A percentile compares a stretch with the other conserved stretches of the same genome.
Evolutionary conservation across 345 rosid species (phyloP).

Genomic region (Nasturtium officinale): DNA sequence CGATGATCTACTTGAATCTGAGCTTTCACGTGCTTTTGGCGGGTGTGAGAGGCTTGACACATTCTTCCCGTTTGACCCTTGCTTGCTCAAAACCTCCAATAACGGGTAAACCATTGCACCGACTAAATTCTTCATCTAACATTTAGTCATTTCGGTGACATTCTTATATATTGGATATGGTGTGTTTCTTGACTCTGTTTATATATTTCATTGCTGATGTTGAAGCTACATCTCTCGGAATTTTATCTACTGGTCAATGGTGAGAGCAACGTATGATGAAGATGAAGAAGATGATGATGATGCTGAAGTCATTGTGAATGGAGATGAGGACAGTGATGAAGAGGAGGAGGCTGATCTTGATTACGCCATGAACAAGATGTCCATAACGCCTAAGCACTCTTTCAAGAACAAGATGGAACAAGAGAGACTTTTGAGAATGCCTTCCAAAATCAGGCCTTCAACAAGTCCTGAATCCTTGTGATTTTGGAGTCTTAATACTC

Average conservation of each 20-base stretch:
- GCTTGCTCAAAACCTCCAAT: slow-evolving; percentile 65
- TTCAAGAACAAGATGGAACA: slow-evolving; percentile 43
- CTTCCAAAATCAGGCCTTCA: slow-evolving; percentile 73
- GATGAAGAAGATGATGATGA: slow-evolving; percentile 57
- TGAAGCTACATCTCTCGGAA: slow-evolving; percentile 60
- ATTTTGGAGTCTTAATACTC: neutral
- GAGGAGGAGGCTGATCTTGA: slow-evolving; percentile 49
- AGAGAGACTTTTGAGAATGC: slow-evolving; percentile 59
- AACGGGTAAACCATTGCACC: slow-evolving; percentile 57
- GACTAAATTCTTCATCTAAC: neutral
- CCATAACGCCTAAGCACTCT: slow-evolving; percentile 67
- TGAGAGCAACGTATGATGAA: slow-evolving; percentile 49
- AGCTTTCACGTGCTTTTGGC: slow-evolving; percentile 70
- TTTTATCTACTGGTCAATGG: slow-evolving; percentile 75
- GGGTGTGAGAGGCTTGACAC: slow-evolving; percentile 85
- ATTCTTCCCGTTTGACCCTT: slow-evolving; percentile 95
- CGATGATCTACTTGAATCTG: slow-evolving; percentile 61
- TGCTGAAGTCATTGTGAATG: slow-evolving; percentile 44
- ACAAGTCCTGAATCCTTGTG: slow-evolving; percentile 54
- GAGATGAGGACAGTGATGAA: slow-evolving; percentile 50
- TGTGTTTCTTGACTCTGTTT: neutral
- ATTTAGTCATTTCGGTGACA: neutral
- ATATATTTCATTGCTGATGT: neutral
- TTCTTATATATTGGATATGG: neutral
- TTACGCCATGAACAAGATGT: slow-evolving; percentile 69